These are phyloP conservation scores for Scedosporium boydii DNA, from an alignment of 2,329 filamentous ascomycete genomes.

Conservation along the genomic window DNA sequence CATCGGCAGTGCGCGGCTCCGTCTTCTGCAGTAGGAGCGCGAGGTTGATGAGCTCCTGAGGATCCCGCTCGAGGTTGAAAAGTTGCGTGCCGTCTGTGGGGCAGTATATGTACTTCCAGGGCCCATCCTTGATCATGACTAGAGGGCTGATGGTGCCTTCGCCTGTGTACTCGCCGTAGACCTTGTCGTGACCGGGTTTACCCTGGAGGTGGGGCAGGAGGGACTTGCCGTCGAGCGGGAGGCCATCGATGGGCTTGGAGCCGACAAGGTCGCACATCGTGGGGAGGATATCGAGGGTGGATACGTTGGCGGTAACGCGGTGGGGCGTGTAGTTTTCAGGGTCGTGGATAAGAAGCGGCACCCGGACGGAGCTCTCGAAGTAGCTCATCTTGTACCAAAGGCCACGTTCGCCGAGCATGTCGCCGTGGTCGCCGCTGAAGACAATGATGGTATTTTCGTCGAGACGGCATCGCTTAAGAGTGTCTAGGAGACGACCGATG, in stretches of 20 bases:
- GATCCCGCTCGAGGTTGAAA: slow-evolving; percentile 69
- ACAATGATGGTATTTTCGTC: slow-evolving; percentile 83
- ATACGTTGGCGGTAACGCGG: slow-evolving; percentile 74
- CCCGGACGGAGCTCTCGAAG: slow-evolving; percentile 83
- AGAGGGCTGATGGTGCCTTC: slow-evolving; percentile 83
- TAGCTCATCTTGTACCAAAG: slow-evolving; percentile 98
- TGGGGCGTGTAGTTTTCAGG: slow-evolving; percentile 66
- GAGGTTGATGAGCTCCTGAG: slow-evolving; percentile 67
- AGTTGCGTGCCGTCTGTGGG: slow-evolving; percentile 76
- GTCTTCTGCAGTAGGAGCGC: slow-evolving; percentile 33
- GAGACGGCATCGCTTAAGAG: slow-evolving; percentile 69
- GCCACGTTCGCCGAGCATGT: slow-evolving; percentile 89
- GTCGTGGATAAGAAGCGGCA: slow-evolving; percentile 77
- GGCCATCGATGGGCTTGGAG: slow-evolving; percentile 53
- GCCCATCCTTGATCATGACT: slow-evolving; percentile 86
- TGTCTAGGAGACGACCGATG: slow-evolving; percentile 70
- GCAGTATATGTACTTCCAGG: slow-evolving; percentile 87
- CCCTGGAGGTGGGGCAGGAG: slow-evolving; percentile 68
- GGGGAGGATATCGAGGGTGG: slow-evolving; percentile 81
- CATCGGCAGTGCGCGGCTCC: slow-evolving; percentile 19
- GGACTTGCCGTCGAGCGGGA: slow-evolving; percentile 82
- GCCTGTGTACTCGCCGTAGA: slow-evolving; percentile 92
- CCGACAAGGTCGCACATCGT: slow-evolving; percentile 80
- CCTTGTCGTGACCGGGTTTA: slow-evolving; percentile 64
- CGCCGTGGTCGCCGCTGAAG: slow-evolving; percentile 88